phyloP scores from a whole-genome alignment of 1,139 yeast genomes.

The Chernovozyma sophiae-reginae region DNA sequence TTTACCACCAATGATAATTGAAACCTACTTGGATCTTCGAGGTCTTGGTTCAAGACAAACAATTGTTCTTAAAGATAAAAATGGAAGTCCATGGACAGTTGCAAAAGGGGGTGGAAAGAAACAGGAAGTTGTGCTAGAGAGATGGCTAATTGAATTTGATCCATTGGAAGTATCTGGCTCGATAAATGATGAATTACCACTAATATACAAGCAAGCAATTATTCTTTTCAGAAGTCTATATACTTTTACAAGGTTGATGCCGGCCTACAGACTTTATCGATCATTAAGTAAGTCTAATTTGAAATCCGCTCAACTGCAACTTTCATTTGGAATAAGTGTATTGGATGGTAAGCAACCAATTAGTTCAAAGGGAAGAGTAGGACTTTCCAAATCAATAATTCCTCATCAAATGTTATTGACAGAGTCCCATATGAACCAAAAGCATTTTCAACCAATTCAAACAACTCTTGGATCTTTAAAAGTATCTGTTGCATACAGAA shows the following conservation, averaged over 20 bases:
- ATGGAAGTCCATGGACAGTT: constrained; percentile 38
- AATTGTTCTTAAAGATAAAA: constrained; percentile 53
- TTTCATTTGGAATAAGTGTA: constrained; percentile 55
- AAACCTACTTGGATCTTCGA: constrained; percentile 73
- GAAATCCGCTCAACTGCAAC: constrained; percentile 25
- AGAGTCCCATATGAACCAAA: constrained; percentile 55
- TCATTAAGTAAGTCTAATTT: constrained; percentile 22
- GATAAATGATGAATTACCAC: constrained; percentile 52
- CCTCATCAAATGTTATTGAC: constrained; percentile 37
- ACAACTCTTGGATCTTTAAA: constrained; percentile 73
- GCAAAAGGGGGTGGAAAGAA: constrained; percentile 46
- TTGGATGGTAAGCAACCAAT: constrained; percentile 77
- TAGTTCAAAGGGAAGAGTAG: constrained; percentile 77
- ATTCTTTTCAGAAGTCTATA: constrained; percentile 71
- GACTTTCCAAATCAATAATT: constrained; percentile 66
- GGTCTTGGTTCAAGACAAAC: constrained; percentile 57
- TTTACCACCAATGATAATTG: constrained; percentile 80
- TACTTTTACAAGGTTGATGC: constrained; percentile 65
- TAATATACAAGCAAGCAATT: constrained; percentile 70
- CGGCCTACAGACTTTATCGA: constrained; percentile 57
- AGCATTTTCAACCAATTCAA: constrained; percentile 61
- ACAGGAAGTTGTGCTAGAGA: constrained; percentile 79
- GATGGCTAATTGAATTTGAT: constrained; percentile 88
- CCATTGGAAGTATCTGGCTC: constrained; percentile 24
- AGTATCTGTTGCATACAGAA: constrained; percentile 75